Base-by-base conservation (phyloP, 2,329 filamentous ascomycete species). In the Botrytis fabae region DNA sequence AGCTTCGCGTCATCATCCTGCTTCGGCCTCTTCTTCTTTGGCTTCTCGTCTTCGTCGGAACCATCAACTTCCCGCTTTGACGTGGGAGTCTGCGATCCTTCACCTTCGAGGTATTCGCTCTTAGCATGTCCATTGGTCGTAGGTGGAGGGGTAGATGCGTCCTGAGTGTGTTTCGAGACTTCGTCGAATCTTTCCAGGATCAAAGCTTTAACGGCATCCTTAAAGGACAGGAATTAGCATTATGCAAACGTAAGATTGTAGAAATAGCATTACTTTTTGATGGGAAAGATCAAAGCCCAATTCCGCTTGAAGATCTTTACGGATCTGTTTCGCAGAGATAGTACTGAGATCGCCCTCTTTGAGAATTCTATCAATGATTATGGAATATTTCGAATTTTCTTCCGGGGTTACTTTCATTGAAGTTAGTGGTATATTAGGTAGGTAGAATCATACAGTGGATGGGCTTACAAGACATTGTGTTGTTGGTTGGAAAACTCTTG, bases 1-100 rank as follows among this genome's bases (percentile, higher is more conserved):
- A 95, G 89, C 62, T 92, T 90, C 48, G 95, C 96, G 82, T 99
- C 96, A 46, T 93, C 91, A 76, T 97, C 93, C 77, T 89, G 87
- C 61, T 88, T 87, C 80, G 90, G 90, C 73, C 85, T 66, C 71
- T 79, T 94, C 81, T 91, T 93, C 76, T 83, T 81, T 7, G 84
- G 85, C 10, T 69, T 57, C n/a, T 72, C 69, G 46, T 80, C 77
- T 38, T 76, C 76, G n/a, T 77, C 75, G 40, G 73, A 61, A 22
- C 74, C 74, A 28, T 69, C 69, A 51, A 73, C 73, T 40, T 63
- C 59, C 14, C 35, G 69, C 60, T 66, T 71, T 38, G 46, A 48
- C 2, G 69, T 40, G 46, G 46, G 61, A 57, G 54, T 42, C 59
- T 69, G 61, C 68, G 75, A 70, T 51, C 32, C 46, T 59, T 79